Evolutionary conservation across 2,329 filamentous ascomycete genomes (phyloP), one percentile per base, ranked within the genome.

Genomic region (Shiraia sp.): DNA sequence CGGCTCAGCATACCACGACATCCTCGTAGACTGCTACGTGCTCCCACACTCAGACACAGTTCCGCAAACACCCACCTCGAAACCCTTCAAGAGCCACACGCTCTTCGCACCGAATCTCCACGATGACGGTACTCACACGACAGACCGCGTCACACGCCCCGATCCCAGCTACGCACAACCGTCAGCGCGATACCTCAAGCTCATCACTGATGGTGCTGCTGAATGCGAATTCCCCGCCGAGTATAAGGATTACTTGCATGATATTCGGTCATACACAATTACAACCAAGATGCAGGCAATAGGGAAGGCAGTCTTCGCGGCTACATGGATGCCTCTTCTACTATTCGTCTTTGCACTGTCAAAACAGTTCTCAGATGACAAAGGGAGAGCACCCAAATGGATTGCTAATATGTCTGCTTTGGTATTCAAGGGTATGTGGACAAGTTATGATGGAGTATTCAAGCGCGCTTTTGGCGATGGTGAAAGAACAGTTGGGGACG

Each of bases 391-490:
- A 37, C 90, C 91, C 0, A 59, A 61, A 10, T 95, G 88, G 88
- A 49, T 92, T 35, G 76, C 73, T 2, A 66, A 66, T 12, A 37
- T 79, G 0, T 73, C 78, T 41, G 77, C 75, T 1, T 66, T 74
- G 1, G 10, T 86, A 2, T 82, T 86, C 44, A 75, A 71, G 2
- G 63, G 75, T 0, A 69, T 83, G 53, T 91, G 87, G 87, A 59
- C 53, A 32, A 77, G 70, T 32, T 89, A 90, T 69, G 86, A 90
- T 70, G 46, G 36, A 0, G 61, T 81, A 13, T 85, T 86, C 53
- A 85, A 82, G 66, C 72, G 70, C 1, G 28, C 85, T 0, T 96
- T 95, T 75, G 92, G 92, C 1, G 88, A 97, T 62, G 93, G 93
- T 0, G 92, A 97, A 75, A 80, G 81, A 55, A 83, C 80, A 0